phyloP scores from a whole-genome alignment of 179 eudicot species.

The Pouteria campechiana region DNA sequence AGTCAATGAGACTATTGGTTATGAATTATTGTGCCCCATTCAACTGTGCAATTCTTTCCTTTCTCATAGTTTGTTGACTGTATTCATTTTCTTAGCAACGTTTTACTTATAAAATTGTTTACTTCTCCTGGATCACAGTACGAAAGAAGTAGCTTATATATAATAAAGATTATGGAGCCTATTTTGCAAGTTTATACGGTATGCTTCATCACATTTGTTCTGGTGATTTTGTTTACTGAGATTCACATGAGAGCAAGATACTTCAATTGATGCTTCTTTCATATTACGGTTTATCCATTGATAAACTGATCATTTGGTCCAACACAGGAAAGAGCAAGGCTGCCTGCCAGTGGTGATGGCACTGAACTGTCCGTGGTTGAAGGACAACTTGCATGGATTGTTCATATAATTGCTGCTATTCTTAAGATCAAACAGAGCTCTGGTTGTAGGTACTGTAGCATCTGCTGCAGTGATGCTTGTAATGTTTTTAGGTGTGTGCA shows the following conservation, averaged over 20 bases:
- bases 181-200: slow-evolving; percentile 61
- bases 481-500: not conserved
- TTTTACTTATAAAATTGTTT: too few relatives aligned
- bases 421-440: slow-evolving; percentile 65
- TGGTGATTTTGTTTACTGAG: not conserved
- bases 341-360: slow-evolving; percentile 35
- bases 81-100: too few relatives aligned
- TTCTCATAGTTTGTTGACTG: too few relatives aligned
- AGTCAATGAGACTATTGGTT: too few relatives aligned
- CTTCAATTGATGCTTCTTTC: slow-evolving; percentile 4
- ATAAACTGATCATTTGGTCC: too few relatives aligned
- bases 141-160: slow-evolving; percentile 58
- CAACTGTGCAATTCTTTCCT: too few relatives aligned
- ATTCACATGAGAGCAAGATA: too few relatives aligned
- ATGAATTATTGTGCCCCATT: too few relatives aligned
- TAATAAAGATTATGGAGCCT: slow-evolving; percentile 59
- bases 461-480: not conserved
- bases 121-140: slow-evolving; percentile 37
- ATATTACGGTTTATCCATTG: not conserved
- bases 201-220: slow-evolving; percentile 4
- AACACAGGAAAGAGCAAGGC: slow-evolving; percentile 52
- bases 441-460: slow-evolving; percentile 44
- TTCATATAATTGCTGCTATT: slow-evolving; percentile 85
- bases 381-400: slow-evolving; percentile 93
- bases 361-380: slow-evolving; percentile 62